phyloP scores from a whole-genome alignment of 257 asterid genomes.

The Petunia axillaris region DNA sequence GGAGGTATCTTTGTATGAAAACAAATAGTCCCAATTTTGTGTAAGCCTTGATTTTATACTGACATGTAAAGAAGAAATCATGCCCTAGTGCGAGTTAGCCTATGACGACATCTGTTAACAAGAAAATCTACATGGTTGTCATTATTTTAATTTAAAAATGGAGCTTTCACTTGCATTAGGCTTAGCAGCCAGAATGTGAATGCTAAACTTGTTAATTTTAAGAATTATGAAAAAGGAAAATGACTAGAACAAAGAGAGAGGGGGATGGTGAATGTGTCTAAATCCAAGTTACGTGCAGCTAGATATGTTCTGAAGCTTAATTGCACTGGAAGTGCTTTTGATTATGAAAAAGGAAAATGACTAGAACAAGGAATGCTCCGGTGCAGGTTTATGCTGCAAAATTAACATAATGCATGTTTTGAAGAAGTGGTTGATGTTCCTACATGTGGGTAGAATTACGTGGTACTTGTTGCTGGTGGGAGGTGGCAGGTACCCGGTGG shows the following conservation, averaged over 20 bases:
- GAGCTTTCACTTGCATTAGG: background rate
- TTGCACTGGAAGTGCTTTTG: background rate
- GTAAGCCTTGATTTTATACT: background rate
- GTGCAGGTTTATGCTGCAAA: background rate
- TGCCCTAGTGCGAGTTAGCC: background rate
- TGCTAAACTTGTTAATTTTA: background rate
- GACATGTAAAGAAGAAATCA: constrained; percentile 2
- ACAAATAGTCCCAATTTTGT: background rate
- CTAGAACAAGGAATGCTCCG: background rate
- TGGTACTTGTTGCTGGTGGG: background rate
- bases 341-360: too few relatives aligned
- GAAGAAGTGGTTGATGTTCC: constrained; percentile 1
- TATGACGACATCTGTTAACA: background rate
- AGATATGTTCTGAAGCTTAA: background rate
- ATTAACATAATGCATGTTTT: background rate
- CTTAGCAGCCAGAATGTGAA: background rate
- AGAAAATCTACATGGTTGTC: background rate
- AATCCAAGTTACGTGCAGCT: background rate
- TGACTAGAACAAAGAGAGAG: background rate
- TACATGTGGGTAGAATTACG: background rate
- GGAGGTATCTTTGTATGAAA: too few relatives aligned
- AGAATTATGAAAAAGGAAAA: background rate
- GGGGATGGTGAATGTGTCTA: background rate
- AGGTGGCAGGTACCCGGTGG: too few relatives aligned
- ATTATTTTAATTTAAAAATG: background rate